Base-by-base conservation (phyloP, 1,284 basidiomycete species). In the Trichosporon ovoides region DNA sequence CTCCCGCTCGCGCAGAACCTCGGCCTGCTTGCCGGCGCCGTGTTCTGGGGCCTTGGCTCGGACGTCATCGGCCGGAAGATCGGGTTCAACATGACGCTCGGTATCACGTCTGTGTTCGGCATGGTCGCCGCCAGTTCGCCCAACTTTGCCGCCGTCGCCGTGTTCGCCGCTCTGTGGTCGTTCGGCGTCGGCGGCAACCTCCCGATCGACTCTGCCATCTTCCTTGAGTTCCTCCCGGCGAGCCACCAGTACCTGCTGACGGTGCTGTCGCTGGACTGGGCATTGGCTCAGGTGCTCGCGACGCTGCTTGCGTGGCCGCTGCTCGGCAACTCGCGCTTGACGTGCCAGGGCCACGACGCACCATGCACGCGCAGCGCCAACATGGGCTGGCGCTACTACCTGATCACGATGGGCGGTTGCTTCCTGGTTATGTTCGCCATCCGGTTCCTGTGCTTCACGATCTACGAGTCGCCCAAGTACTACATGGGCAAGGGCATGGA, bases 261-360 rank as follows among this genome's bases (percentile, higher is more conserved):
- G 0, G 75, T 86, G 22, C 79, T 86, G 1, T 84, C 83, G 12
- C 79, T 82, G 37, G 86, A 83, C 80, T 87, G 85, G 85, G 83
- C 83, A 7, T 66, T 85, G n/a, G 85, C 85, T 0, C 69, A 71
- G 56, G 61, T 71, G 12, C 16, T 71, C 34, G 67, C 66, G 0
- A 66, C 65, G 7, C 56, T 70, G 12, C 58, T 71, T 40, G 69
- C 69, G 2, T 71, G 69, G 71, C 68, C 68, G 55, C 49, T 61
- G 13, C 61, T 71, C 13, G 70, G 68, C 18, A 56, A 66, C 52
- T 48, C 61, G 37, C 63, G 67, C 16, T 68, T 68, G 53, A 16
- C 13, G 3, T 28, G 38, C 13, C 24, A 16, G 10, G 33, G 40
- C 43, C 38, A 43, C n/a, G n/a, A n/a, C n/a, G n/a, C n/a, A 49